phyloP scores from a whole-genome alignment of 257 asterid genomes.

The Buddleja alternifolia region DNA sequence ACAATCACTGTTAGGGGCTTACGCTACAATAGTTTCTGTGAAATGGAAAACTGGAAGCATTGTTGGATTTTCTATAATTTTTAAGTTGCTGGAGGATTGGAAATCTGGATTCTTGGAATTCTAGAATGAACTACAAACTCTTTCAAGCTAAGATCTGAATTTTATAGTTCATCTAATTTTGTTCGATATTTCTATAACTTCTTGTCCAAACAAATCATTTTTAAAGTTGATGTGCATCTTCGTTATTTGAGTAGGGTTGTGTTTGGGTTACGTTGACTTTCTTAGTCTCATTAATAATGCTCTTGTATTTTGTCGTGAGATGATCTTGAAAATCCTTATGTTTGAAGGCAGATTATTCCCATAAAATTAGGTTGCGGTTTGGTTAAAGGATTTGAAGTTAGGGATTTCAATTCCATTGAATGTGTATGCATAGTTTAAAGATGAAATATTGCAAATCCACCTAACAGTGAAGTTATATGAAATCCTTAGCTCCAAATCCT shows the following conservation, averaged over 20 bases:
- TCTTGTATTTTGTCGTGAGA: too few relatives aligned
- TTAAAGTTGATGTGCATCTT: not conserved
- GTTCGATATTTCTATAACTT: not conserved
- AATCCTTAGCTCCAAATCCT: too few relatives aligned
- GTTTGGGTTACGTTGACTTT: not conserved
- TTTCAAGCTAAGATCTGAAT: conserved; percentile 25
- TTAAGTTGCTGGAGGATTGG: not conserved
- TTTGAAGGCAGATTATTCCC: too few relatives aligned
- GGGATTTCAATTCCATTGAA: too few relatives aligned
- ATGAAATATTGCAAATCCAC: too few relatives aligned
- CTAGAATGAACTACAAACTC: not conserved
- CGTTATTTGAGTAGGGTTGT: not conserved
- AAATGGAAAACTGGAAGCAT: not conserved
- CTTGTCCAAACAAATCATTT: not conserved
- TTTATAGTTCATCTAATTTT: not conserved
- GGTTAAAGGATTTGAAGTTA: too few relatives aligned
- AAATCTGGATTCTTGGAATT: conserved; percentile 5
- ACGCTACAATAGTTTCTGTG: not conserved
- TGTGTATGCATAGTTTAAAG: too few relatives aligned
- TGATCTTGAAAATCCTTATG: too few relatives aligned
- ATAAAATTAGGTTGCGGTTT: too few relatives aligned
- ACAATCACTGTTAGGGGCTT: conserved; percentile 2
- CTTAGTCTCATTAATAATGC: not conserved
- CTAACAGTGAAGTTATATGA: too few relatives aligned
- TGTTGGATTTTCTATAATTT: not conserved